Conservation (phyloP, 1,139 yeast species). For the Candida dubliniensis region DNA sequence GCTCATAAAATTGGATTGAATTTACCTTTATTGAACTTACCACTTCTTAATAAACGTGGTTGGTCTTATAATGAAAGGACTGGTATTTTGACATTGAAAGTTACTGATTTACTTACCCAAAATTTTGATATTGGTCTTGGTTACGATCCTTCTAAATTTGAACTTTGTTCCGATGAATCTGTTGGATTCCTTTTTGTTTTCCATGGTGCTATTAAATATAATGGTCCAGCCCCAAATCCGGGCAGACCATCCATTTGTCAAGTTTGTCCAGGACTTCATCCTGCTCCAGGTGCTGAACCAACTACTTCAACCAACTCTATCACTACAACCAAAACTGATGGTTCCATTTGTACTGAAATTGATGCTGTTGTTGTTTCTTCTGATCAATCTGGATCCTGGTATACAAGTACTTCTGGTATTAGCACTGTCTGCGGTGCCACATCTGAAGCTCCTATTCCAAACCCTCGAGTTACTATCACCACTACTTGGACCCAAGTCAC, state of each 20-base stretch:
- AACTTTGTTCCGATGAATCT: constrained; percentile 16
- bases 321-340: constrained; percentile 16
- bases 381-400: constrained; percentile 2
- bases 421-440: not conserved
- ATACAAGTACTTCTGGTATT: constrained; percentile 5
- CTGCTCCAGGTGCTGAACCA: constrained; percentile 4
- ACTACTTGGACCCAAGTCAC: constrained; percentile 7
- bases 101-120: constrained; percentile 10
- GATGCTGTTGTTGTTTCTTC: constrained; percentile 7
- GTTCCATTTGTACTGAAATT: constrained; percentile 14
- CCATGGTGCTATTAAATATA: constrained; percentile 15
- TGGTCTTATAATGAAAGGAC: constrained; percentile 16
- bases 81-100: constrained; percentile 24
- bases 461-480: constrained; percentile 6
- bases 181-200: constrained; percentile 9
- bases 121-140: constrained; percentile 25
- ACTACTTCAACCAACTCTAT: constrained; percentile 17
- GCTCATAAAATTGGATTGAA: constrained; percentile 3
- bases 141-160: constrained; percentile 15
- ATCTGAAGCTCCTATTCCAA: constrained; percentile 6
- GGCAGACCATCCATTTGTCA: constrained; percentile 7
- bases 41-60: not conserved
- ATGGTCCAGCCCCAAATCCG: constrained; percentile 20
- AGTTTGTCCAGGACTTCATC: constrained; percentile 4
- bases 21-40: not conserved